A percentile compares a stretch with the other conserved stretches of the same genome.
These are phyloP conservation scores for Astragalus membranaceus DNA, from an alignment of 306 rosid species.

Conservation along the genomic window DNA sequence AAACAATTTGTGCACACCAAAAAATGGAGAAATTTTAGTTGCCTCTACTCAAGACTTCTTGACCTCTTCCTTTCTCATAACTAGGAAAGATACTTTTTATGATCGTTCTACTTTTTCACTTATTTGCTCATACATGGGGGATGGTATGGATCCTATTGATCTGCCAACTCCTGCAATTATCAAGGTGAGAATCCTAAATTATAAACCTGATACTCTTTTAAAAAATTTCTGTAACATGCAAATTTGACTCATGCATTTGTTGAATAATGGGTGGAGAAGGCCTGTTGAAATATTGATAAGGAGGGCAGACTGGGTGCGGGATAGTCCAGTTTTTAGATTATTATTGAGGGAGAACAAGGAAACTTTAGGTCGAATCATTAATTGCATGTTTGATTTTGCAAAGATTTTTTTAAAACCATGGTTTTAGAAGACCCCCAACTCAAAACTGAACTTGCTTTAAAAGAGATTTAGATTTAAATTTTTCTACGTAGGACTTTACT, in stretches of 20 bases:
- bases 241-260: neutral
- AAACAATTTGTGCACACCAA: slow-evolving; percentile 94
- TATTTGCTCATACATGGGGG: slow-evolving; percentile 90
- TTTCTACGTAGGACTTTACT: neutral
- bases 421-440: neutral
- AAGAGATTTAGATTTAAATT: neutral
- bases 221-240: neutral
- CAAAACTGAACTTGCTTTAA: neutral
- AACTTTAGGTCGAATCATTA: neutral
- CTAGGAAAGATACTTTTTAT: slow-evolving; percentile 90
- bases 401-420: neutral
- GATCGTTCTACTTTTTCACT: slow-evolving; percentile 87
- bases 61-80: slow-evolving; percentile 88
- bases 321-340: neutral
- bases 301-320: neutral
- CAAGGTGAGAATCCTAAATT: slow-evolving; percentile 48
- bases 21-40: slow-evolving; percentile 94
- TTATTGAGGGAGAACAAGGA: neutral
- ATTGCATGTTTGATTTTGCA: neutral
- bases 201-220: neutral
- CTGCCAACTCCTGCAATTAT: slow-evolving; percentile 90
- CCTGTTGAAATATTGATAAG: neutral
- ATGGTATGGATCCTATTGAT: slow-evolving; percentile 72
- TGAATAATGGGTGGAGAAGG: neutral
- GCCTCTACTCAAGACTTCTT: slow-evolving; percentile 98